Evolutionary conservation across 257 asterid genomes (phyloP).

Genomic region (Scutellaria barbata): DNA sequence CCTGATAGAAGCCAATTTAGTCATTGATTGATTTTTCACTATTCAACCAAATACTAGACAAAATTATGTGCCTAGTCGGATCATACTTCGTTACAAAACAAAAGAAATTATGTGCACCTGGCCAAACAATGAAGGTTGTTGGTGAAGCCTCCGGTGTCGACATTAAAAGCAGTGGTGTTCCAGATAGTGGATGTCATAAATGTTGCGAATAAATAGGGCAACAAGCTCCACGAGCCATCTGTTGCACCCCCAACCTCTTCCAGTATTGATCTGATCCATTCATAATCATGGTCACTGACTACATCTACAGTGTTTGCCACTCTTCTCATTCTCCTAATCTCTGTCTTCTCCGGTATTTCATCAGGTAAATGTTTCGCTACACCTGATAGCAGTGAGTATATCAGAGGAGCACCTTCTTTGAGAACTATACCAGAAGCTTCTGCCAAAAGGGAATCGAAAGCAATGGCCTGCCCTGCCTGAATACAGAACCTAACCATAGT

Average conservation of each 20-base stretch:
- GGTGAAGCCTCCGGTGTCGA: constrained; percentile 94
- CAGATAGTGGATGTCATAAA: constrained; percentile 87
- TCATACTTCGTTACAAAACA: not conserved
- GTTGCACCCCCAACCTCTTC: constrained; percentile 94
- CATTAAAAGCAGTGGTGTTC: constrained; percentile 87
- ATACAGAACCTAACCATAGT: constrained; percentile 91
- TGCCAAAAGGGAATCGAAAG: constrained; percentile 81
- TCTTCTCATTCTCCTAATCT: constrained; percentile 86
- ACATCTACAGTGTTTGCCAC: constrained; percentile 76
- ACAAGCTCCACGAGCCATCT: constrained; percentile 93
- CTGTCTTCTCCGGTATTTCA: constrained; percentile 88
- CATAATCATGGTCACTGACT: constrained; percentile 77
- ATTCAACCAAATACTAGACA: constrained; percentile 15
- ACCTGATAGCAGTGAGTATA: constrained; percentile 82
- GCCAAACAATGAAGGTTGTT: constrained; percentile 92
- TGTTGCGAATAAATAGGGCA: constrained; percentile 89
- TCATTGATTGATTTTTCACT: constrained; percentile 15
- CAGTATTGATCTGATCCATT: constrained; percentile 83
- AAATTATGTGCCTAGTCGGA: not conserved
- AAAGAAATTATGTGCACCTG: constrained; percentile 50
- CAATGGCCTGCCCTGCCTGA: constrained; percentile 95
- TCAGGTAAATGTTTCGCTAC: constrained; percentile 78
- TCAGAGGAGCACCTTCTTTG: constrained; percentile 91
- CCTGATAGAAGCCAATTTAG: constrained; percentile 50
- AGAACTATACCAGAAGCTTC: constrained; percentile 87